These are phyloP conservation scores for Aspergillus sp. DNA, from an alignment of 2,329 filamentous ascomycete species.

Conservation along the genomic window DNA sequence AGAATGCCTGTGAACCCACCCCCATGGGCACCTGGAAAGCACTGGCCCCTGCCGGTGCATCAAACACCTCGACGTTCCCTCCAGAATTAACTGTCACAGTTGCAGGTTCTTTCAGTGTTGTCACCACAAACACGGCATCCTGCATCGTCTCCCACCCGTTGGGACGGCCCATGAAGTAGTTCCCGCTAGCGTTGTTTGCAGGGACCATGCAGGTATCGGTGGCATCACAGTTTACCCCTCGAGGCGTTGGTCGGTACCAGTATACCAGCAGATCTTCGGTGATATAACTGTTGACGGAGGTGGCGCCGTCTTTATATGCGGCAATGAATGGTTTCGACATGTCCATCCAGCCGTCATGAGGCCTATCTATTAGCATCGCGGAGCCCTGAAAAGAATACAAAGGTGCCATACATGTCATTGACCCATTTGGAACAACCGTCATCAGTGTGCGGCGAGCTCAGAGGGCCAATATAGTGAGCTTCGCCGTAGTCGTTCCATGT, in stretches of 20 bases:
- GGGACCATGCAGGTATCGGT: conserved; percentile 52
- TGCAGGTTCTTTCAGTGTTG: conserved; percentile 48
- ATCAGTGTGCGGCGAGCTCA: conserved; percentile 39
- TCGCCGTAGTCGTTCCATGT: conserved; percentile 57
- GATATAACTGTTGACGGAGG: conserved; percentile 38
- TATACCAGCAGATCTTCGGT: conserved; percentile 53
- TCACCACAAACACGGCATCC: conserved; percentile 54
- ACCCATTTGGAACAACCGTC: conserved; percentile 49
- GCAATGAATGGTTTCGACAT: conserved; percentile 56
- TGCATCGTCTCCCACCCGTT: conserved; percentile 52
- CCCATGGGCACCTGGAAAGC: conserved; percentile 50
- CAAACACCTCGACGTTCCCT: conserved; percentile 43
- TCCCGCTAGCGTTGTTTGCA: conserved; percentile 48
- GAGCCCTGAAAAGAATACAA: too few relatives aligned
- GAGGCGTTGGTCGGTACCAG: conserved; percentile 56
- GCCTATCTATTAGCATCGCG: conserved; percentile 30
- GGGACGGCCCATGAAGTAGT: conserved; percentile 54
- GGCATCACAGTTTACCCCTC: conserved; percentile 49
- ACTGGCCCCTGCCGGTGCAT: conserved; percentile 49
- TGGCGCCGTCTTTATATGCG: conserved; percentile 52
- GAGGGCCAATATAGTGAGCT: conserved; percentile 55
- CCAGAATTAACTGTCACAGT: conserved; percentile 51
- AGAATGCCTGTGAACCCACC: conserved; percentile 50
- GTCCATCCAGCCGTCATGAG: conserved; percentile 55
- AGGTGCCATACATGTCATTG: conserved; percentile 43